These are phyloP conservation scores for Boletus sp. DNA, from an alignment of 768 basidiomycete genomes.

Conservation along the genomic window DNA sequence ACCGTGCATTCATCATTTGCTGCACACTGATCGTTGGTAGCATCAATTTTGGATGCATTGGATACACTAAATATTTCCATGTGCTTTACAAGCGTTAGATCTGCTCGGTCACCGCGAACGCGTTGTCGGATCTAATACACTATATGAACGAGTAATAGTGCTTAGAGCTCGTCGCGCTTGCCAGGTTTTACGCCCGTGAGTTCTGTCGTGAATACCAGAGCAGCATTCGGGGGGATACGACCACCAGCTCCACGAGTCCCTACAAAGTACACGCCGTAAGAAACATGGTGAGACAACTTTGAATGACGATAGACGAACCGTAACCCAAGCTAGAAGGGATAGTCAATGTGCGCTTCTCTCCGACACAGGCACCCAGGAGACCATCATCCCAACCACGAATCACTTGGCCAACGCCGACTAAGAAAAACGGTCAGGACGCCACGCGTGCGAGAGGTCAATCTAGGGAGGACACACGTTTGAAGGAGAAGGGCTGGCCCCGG, in stretches of 20 bases:
- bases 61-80: background rate
- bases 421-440: constrained; percentile 2
- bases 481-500: constrained; percentile 69
- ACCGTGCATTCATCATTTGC: background rate
- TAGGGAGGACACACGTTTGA: constrained; percentile 60
- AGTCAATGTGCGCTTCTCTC: constrained; percentile 85
- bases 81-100: no score
- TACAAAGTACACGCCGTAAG: constrained; percentile 26
- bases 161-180: constrained; percentile 56
- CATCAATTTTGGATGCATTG: background rate
- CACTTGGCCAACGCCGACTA: constrained; percentile 79
- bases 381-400: constrained; percentile 87
- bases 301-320: constrained; percentile 49
- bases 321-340: constrained; percentile 83
- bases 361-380: constrained; percentile 79
- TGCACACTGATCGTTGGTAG: background rate
- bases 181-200: constrained; percentile 59
- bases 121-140: background rate
- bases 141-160: background rate
- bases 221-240: constrained; percentile 76
- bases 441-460: background rate
- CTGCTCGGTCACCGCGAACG: background rate
- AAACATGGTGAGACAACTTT: background rate
- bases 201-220: constrained; percentile 86
- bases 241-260: constrained; percentile 73